These are phyloP conservation scores for Arthrocladium fulminans DNA, from an alignment of 2,329 filamentous ascomycete genomes.

Conservation along the genomic window DNA sequence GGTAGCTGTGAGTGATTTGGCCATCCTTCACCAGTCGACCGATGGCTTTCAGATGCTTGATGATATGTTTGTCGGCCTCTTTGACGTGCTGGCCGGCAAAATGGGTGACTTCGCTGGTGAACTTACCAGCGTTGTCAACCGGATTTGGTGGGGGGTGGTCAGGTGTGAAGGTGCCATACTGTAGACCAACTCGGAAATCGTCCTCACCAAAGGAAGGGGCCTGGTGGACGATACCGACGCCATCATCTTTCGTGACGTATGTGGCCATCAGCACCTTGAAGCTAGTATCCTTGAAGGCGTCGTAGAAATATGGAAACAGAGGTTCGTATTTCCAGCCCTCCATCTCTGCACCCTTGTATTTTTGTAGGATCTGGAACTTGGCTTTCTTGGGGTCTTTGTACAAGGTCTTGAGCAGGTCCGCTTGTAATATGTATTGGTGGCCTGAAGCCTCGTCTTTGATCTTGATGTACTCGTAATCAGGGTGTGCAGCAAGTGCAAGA, in stretches of 20 bases:
- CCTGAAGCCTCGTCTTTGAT: slow-evolving; percentile 67
- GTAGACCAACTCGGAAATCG: slow-evolving; percentile 71
- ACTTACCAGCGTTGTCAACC: slow-evolving; percentile 70
- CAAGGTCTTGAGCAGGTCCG: slow-evolving; percentile 64
- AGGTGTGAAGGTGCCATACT: slow-evolving; percentile 64
- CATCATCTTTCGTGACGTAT: slow-evolving; percentile 76
- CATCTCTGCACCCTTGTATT: slow-evolving; percentile 69
- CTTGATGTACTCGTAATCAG: slow-evolving; percentile 72
- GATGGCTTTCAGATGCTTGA: slow-evolving; percentile 67
- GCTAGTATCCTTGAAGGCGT: slow-evolving; percentile 68
- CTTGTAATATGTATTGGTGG: slow-evolving; percentile 70
- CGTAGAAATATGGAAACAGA: slow-evolving; percentile 73
- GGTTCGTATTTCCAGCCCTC: slow-evolving; percentile 74
- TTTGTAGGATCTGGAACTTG: slow-evolving; percentile 68
- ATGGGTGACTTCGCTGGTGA: slow-evolving; percentile 62
- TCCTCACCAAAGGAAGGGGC: slow-evolving; percentile 83
- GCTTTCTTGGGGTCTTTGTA: slow-evolving; percentile 93
- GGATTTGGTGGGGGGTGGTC: slow-evolving; percentile 69
- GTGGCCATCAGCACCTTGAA: slow-evolving; percentile 70
- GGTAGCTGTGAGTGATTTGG: slow-evolving; percentile 74
- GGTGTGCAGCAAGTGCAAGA: slow-evolving; percentile 61
- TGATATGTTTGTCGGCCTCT: slow-evolving; percentile 76
- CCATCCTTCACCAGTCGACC: slow-evolving; percentile 71
- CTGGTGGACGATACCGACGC: slow-evolving; percentile 82
- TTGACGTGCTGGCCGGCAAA: slow-evolving; percentile 80